These are phyloP conservation scores for Penicillium coffeae DNA, from an alignment of 495 filamentous ascomycete species.

Conservation along the genomic window DNA sequence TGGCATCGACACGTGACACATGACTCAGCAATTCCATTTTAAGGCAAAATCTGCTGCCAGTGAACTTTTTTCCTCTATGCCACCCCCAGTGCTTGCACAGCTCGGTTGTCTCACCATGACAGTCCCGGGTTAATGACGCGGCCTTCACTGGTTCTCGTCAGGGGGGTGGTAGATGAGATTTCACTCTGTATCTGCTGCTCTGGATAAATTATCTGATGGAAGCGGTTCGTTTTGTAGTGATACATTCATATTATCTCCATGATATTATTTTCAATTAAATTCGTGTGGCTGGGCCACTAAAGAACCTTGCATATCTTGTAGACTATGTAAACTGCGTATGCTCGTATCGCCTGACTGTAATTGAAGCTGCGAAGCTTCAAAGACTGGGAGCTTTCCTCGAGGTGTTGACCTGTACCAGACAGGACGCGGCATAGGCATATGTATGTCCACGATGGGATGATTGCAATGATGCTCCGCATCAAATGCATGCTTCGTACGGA, in stretches of 20 bases:
- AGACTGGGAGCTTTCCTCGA: no score
- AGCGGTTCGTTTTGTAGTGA: constrained; percentile 72
- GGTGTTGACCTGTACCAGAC: no score
- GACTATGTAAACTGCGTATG: no score
- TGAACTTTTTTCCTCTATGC: constrained; percentile 31
- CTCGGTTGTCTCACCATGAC: constrained; percentile 50
- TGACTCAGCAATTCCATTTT: constrained; percentile 17
- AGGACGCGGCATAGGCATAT: no score
- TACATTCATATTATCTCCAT: constrained; percentile 38
- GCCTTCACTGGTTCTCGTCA: constrained; percentile 69
- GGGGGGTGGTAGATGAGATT: constrained; percentile 67
- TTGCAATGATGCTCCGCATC: no score
- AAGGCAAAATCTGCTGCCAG: constrained; percentile 15
- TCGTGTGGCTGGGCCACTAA: no score
- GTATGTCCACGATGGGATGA: no score
- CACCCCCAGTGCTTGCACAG: constrained; percentile 48
- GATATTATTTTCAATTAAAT: no score
- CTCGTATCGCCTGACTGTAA: no score
- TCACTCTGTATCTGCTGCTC: constrained; percentile 96
- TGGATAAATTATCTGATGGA: constrained; percentile 71
- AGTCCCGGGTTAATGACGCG: constrained; percentile 36
- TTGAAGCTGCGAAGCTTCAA: no score
- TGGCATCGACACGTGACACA: no score
- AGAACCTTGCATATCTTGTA: neutral
- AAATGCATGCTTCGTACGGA: no score